These are phyloP conservation scores for Bathelium albidoporum DNA, from an alignment of 495 filamentous ascomycete species.

Conservation along the genomic window DNA sequence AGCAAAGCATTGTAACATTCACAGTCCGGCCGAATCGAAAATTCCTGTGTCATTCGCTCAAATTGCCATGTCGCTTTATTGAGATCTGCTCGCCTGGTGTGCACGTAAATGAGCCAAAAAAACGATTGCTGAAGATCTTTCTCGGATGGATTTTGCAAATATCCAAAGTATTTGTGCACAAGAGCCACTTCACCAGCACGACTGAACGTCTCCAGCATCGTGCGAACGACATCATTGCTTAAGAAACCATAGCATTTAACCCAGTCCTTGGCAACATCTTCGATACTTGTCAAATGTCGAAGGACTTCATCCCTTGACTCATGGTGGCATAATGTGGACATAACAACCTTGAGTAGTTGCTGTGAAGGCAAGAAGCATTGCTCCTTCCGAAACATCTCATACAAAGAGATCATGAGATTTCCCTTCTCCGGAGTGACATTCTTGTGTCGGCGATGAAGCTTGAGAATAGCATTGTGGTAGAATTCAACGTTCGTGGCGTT, in stretches of 20 bases:
- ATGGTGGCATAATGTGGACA: not conserved
- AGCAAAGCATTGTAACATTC: constrained; percentile 69
- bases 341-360: not conserved
- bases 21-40: constrained; percentile 42
- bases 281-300: constrained; percentile 9
- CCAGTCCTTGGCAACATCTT: constrained; percentile 16
- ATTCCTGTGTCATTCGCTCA: constrained; percentile 41
- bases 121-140: constrained; percentile 29
- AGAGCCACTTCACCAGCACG: constrained; percentile 41
- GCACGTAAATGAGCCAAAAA: constrained; percentile 46
- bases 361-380: not conserved
- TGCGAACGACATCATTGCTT: constrained; percentile 6
- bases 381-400: not conserved
- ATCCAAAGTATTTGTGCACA: constrained; percentile 47
- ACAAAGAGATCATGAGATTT: not conserved
- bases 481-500: not conserved
- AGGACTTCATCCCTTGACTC: not conserved
- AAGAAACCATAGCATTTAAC: constrained; percentile 13
- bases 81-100: constrained; percentile 55
- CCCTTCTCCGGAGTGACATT: not conserved
- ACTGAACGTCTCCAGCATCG: constrained; percentile 40
- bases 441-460: not conserved
- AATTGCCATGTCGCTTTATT: constrained; percentile 49
- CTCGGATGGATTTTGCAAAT: constrained; percentile 32
- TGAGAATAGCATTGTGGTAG: constrained; percentile 12